Conservation (phyloP, 2,329 filamentous ascomycete species). For the Calonectria hawksworthii region DNA sequence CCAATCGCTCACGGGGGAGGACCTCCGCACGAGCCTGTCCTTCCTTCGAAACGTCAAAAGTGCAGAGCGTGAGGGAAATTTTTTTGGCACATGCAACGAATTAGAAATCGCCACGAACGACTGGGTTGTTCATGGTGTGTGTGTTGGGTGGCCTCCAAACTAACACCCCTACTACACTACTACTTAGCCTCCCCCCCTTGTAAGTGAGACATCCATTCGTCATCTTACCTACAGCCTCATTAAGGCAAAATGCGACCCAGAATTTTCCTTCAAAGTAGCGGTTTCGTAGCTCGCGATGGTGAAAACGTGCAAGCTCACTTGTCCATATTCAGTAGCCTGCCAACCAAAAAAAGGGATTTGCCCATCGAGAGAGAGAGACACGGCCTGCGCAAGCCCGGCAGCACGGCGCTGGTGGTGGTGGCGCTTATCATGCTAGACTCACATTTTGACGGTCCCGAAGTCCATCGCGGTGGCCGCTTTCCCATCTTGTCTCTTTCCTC, state of each 20-base stretch:
- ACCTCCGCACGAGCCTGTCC: no score
- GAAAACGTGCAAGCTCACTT: neutral
- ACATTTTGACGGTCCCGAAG: neutral
- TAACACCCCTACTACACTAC: neutral
- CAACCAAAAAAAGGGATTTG: neutral
- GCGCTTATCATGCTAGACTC: neutral
- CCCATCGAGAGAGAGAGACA: neutral
- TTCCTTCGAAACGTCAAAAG: neutral
- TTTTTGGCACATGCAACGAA: neutral
- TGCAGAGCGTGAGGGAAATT: slow-evolving; percentile 2
- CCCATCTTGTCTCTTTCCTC: slow-evolving; percentile 5
- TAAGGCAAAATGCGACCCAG: neutral
- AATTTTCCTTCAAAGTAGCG: neutral
- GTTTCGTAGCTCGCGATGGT: neutral
- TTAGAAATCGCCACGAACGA: slow-evolving; percentile 10
- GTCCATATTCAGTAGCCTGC: neutral
- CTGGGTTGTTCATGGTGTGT: neutral
- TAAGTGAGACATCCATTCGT: slow-evolving; percentile 13
- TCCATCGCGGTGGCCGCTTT: neutral
- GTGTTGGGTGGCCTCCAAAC: slow-evolving; percentile 11
- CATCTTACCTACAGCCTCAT: neutral
- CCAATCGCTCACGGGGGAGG: neutral
- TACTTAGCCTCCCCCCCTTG: neutral
- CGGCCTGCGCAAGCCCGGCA: neutral
- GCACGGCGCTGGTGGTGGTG: slow-evolving; percentile 11